phyloP scores from a whole-genome alignment of 306 rosid genomes.

The Parietaria judaica region DNA sequence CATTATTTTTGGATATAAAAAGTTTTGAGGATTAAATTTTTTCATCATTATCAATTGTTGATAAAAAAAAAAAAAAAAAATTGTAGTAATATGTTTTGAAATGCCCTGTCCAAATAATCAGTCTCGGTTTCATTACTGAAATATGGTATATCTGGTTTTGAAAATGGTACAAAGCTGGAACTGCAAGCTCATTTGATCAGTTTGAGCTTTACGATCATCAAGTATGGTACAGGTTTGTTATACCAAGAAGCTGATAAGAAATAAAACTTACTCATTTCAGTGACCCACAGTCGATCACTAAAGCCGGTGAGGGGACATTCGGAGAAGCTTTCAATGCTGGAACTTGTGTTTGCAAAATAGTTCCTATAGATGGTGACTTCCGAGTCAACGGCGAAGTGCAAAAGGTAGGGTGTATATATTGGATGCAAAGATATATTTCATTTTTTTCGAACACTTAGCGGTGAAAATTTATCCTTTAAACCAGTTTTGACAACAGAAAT shows the following conservation, averaged over 20 bases:
- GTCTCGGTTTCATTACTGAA: too few relatives aligned
- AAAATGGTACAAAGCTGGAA: too few relatives aligned
- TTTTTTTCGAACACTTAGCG: too few relatives aligned
- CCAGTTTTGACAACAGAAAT: too few relatives aligned
- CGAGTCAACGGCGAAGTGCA: constrained; percentile 83
- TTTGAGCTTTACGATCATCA: too few relatives aligned
- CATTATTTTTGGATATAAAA: too few relatives aligned
- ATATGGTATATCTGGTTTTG: too few relatives aligned
- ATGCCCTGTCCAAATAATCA: not conserved
- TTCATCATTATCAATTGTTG: too few relatives aligned
- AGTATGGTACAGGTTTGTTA: not conserved
- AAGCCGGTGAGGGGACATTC: constrained; percentile 90
- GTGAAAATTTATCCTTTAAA: too few relatives aligned
- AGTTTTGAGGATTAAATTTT: too few relatives aligned
- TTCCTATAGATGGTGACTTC: constrained; percentile 80
- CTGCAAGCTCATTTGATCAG: too few relatives aligned
- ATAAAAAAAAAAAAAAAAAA: too few relatives aligned
- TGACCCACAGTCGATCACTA: constrained; percentile 42
- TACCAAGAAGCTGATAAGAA: constrained; percentile 17
- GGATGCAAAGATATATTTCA: not conserved
- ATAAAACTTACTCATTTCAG: constrained; percentile 31
- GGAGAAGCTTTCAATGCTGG: constrained; percentile 92
- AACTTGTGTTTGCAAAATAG: constrained; percentile 73
- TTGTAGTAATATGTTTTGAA: not conserved
- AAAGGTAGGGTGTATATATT: constrained; percentile 43